A percentile compares a stretch with the other conserved stretches of the same genome.
Evolutionary conservation across 2,329 filamentous ascomycete species (phyloP).

Genomic region (Exophiala aquamarina): DNA sequence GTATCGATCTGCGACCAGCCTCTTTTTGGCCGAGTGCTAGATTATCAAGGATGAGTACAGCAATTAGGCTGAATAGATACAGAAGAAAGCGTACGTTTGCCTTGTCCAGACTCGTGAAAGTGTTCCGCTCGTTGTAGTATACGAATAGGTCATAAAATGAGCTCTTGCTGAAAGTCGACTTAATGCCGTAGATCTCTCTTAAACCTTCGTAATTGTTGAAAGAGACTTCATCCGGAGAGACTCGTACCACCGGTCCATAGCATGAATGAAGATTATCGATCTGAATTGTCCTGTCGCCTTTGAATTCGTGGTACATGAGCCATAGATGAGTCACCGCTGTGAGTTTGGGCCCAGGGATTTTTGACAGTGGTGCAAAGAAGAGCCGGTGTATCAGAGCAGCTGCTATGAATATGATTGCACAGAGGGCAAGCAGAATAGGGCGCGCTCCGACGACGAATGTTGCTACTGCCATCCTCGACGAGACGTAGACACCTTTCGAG

Average conservation of each 20-base stretch:
- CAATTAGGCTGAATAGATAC: neutral
- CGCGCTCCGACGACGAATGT: constrained; percentile 2
- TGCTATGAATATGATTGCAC: constrained; percentile 2
- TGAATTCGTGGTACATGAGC: constrained; percentile 14
- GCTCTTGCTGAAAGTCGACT: constrained; percentile 29
- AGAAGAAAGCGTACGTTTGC: constrained; percentile 3
- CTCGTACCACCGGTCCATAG: constrained; percentile 62
- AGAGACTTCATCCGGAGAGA: constrained; percentile 67
- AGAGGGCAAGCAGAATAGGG: constrained; percentile 6
- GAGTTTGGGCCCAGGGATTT: constrained; percentile 25
- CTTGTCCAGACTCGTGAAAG: constrained; percentile 18
- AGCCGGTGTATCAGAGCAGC: constrained; percentile 14
- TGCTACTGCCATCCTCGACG: constrained; percentile 6
- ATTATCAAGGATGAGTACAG: constrained; percentile 5
- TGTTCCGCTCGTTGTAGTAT: constrained; percentile 32
- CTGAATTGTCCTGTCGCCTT: constrained; percentile 32
- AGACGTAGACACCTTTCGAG: constrained; percentile 5
- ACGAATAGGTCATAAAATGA: constrained; percentile 37
- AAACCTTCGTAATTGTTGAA: constrained; percentile 61
- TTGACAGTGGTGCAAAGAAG: constrained; percentile 23
- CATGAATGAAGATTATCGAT: constrained; percentile 59
- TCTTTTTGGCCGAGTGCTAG: constrained; percentile 60
- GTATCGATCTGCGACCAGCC: constrained; percentile 66
- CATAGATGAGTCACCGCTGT: constrained; percentile 18
- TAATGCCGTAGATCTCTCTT: constrained; percentile 59